Evolutionary conservation across 257 asterid genomes (phyloP), one percentile per base, ranked within the genome.

Genomic region (Jacaranda mimosifolia): DNA sequence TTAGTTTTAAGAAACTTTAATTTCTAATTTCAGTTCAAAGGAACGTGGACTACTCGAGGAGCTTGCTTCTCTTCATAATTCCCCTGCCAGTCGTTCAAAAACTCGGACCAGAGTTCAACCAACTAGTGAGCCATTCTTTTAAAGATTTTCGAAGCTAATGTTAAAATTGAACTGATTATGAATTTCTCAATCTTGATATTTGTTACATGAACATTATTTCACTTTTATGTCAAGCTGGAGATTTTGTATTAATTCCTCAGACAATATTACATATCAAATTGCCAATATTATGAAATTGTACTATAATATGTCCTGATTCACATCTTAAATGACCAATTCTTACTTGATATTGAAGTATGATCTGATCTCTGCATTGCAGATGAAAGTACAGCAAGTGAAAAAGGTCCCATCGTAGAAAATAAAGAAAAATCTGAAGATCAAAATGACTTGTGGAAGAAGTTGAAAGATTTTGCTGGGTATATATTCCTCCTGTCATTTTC

Each of bases 41-140:
- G 99, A 96, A 73, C 97, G 97, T 53, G 95, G 93, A 83, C 88
- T 96, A 73, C 97, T 93, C 13, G 95, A 91, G 88, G 96, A 91
- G 83, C 92, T 96, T 76, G 89, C 94, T 82, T 81, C 92, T 69
- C 92, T 96, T 76, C 88, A 82, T 58, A 86, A 70, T 39, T 78
- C 84, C 76, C 87, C 92, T 18, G 87, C 84, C 57, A 83, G 63
- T 66, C 96, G 91, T 40, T 79, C 97, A 63, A 92, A 77, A 83
- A 74, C 90, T 76, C 96, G 85, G 49, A 85, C 93, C 13, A 86
- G 85, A 62, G 93, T 84, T 81, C 97, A 90, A 81, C 83, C 82
- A 78, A 82, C 91, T 18, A 90, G 98, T 93, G 85, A 71, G 93
- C 45, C 49, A 18, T 73, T 72, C 72, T 64, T 68, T 67, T 52